A percentile compares a stretch with the other conserved stretches of the same genome.
Evolutionary conservation across 2,329 filamentous ascomycete species (phyloP).

Genomic region (Aspergillus piperis): DNA sequence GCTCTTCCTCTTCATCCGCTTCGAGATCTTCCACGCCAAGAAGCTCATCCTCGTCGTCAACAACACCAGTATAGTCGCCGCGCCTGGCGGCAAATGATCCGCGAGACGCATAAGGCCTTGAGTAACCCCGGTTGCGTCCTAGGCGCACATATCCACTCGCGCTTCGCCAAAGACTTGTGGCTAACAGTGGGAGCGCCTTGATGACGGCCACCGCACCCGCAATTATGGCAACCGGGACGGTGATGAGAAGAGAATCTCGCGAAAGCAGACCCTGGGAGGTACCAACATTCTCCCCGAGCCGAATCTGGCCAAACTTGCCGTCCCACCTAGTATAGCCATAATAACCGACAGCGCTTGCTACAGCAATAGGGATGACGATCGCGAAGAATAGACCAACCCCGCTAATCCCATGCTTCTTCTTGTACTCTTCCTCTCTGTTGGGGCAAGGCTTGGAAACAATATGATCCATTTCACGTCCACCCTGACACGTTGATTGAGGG

Average conservation of each 20-base stretch:
- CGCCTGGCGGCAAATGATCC: conserved; percentile 84
- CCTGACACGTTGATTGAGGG: conserved; percentile 81
- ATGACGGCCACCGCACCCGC: conserved; percentile 77
- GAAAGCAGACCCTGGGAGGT: conserved; percentile 55
- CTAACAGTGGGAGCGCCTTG: conserved; percentile 71
- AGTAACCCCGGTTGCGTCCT: conserved; percentile 51
- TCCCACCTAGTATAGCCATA: conserved; percentile 84
- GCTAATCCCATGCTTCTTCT: conserved; percentile 69
- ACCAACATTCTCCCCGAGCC: conserved; percentile 68
- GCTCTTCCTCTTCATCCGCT: conserved; percentile 76
- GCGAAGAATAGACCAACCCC: conserved; percentile 82
- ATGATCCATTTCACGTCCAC: conserved; percentile 74
- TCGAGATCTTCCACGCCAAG: conserved; percentile 85
- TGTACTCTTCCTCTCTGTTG: conserved; percentile 78
- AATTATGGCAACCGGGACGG: conserved; percentile 77
- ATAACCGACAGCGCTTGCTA: conserved; percentile 74
- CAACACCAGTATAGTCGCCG: conserved; percentile 84
- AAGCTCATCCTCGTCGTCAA: conserved; percentile 92
- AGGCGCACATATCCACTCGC: conserved; percentile 53
- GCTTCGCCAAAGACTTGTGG: conserved; percentile 71
- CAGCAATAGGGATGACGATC: conserved; percentile 71
- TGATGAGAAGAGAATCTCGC: conserved; percentile 73
- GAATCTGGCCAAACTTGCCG: conserved; percentile 87
- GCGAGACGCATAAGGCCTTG: conserved; percentile 77
- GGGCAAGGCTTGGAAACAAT: conserved; percentile 66